Percentiles rank a stretch among this genome's conserved stretches.
Evolutionary conservation across 805 yeast genomes (phyloP).

Genomic region (Saturnispora ahearnii): DNA sequence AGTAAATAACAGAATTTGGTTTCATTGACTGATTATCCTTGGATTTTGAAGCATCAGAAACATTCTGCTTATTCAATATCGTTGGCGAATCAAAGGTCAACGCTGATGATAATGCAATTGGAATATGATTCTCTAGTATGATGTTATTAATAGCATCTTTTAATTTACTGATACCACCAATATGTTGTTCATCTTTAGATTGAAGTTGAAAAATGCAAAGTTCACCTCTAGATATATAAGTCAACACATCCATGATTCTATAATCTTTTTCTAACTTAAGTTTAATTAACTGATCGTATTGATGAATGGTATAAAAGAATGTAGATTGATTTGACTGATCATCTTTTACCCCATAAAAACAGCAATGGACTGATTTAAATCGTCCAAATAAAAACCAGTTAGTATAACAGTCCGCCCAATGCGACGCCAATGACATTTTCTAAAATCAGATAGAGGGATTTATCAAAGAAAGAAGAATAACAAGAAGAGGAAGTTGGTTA

Average conservation of each 20-base stretch:
- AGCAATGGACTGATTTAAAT: slow-evolving; percentile 20
- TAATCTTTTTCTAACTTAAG: slow-evolving; percentile 22
- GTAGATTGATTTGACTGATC: slow-evolving; percentile 10
- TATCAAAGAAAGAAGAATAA: neutral
- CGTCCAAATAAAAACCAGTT: slow-evolving; percentile 4
- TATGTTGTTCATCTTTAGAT: slow-evolving; percentile 7
- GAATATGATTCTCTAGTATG: slow-evolving; percentile 20
- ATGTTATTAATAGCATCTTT: slow-evolving; percentile 28
- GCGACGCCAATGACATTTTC: neutral
- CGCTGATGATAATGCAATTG: slow-evolving; percentile 21
- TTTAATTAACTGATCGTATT: slow-evolving; percentile 22
- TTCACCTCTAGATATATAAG: slow-evolving; percentile 25
- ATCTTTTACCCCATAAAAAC: slow-evolving; percentile 23
- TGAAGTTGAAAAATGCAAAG: slow-evolving; percentile 27
- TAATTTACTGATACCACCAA: slow-evolving; percentile 23
- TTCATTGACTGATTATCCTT: slow-evolving; percentile 12
- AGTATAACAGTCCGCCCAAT: slow-evolving; percentile 2
- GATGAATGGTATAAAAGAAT: slow-evolving; percentile 18
- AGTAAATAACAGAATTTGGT: slow-evolving; percentile 29
- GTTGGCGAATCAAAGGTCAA: slow-evolving; percentile 21
- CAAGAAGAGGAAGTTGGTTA: neutral
- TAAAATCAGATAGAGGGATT: neutral
- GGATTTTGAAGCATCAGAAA: neutral
- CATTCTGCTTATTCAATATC: neutral
- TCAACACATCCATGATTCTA: slow-evolving; percentile 21